phyloP scores from a whole-genome alignment of 2,329 filamentous ascomycete species.

The Alternaria sp. region DNA sequence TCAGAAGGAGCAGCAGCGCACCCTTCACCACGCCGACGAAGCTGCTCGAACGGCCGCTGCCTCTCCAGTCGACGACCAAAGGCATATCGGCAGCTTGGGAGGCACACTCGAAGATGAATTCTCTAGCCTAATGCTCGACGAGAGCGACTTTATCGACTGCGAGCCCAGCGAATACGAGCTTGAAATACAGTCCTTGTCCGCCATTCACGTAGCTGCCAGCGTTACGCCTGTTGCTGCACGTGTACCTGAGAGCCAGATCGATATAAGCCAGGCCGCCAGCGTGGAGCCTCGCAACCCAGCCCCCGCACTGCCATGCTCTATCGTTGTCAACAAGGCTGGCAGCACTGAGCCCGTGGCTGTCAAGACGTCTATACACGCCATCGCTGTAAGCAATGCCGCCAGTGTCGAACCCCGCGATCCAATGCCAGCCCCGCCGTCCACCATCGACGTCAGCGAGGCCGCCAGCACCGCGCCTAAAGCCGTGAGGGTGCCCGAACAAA shows the following conservation, averaged over 20 bases:
- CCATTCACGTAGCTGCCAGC: conserved; percentile 1
- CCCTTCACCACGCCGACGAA: conserved; percentile 17
- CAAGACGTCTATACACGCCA: background rate
- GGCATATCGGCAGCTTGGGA: conserved; percentile 8
- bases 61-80: conserved; percentile 19
- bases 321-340: background rate
- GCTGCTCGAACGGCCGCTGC: conserved; percentile 17
- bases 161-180: conserved; percentile 17
- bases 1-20: conserved; percentile 28
- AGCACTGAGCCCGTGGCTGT: background rate
- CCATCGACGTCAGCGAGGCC: background rate
- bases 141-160: conserved; percentile 11
- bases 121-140: conserved; percentile 8
- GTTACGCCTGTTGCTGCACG: conserved; percentile 1
- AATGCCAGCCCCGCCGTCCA: background rate
- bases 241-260: background rate
- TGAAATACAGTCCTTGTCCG: background rate
- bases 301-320: background rate
- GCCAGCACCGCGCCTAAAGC: background rate
- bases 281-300: background rate
- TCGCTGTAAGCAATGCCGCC: background rate
- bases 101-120: conserved; percentile 29
- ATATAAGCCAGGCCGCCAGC: background rate
- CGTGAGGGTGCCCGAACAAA: background rate
- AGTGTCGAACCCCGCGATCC: conserved; percentile 2